phyloP scores from a whole-genome alignment of 208 protist genomes.

The Leishmania gerbilli region DNA sequence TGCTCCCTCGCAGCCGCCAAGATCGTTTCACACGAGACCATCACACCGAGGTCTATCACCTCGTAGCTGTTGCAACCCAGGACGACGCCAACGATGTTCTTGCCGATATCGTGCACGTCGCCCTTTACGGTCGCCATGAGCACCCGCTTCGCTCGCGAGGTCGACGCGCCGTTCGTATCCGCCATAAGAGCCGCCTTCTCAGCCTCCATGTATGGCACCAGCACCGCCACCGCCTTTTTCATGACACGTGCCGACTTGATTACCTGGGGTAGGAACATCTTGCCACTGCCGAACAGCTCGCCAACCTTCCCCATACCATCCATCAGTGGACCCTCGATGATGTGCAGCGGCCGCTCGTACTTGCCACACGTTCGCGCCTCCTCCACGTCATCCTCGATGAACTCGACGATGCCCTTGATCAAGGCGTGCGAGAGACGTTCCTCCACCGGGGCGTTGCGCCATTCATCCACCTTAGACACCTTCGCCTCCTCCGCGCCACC shows the following conservation, averaged over 20 bases:
- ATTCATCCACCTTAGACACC: constrained; percentile 72
- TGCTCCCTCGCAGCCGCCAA: constrained; percentile 76
- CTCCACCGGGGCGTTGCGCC: constrained; percentile 82
- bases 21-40: constrained; percentile 94
- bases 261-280: constrained; percentile 98
- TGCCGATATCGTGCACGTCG: constrained; percentile 98
- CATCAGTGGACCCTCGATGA: constrained; percentile 97
- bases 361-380: constrained; percentile 80
- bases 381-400: constrained; percentile 93
- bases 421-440: constrained; percentile 92
- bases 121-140: constrained; percentile 97
- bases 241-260: constrained; percentile 97
- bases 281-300: constrained; percentile 96
- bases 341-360: constrained; percentile 58
- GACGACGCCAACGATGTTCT: constrained; percentile 98
- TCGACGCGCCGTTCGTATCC: constrained; percentile 20
- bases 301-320: constrained; percentile 95
- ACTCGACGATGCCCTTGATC: constrained; percentile 96
- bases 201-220: constrained; percentile 96
- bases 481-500: constrained; percentile 32
- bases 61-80: constrained; percentile 97
- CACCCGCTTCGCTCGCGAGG: constrained; percentile 50
- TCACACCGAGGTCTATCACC: constrained; percentile 95
- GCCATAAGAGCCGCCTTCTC: constrained; percentile 64
- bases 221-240: constrained; percentile 96